Evolutionary conservation across 208 protist species (phyloP).

Genomic region (Trypanosoma cruzi): DNA sequence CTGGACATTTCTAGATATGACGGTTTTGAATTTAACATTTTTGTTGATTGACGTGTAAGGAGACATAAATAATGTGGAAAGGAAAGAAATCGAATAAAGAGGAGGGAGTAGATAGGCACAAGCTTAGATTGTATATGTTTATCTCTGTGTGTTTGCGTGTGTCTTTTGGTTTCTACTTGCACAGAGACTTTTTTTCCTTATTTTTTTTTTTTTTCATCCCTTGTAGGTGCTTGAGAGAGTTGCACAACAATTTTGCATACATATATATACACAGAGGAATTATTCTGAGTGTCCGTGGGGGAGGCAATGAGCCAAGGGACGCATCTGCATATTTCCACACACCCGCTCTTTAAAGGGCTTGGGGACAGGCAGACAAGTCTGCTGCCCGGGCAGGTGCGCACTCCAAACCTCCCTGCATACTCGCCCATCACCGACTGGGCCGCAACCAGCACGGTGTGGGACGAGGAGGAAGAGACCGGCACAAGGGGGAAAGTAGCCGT

Average conservation of each 20-base stretch:
- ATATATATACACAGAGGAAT: not conserved
- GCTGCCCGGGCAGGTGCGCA: slow-evolving; percentile 61
- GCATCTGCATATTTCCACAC: not conserved
- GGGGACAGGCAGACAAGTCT: slow-evolving; percentile 44
- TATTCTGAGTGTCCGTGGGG: not conserved
- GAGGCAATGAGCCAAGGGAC: not conserved
- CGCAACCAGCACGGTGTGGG: slow-evolving; percentile 55
- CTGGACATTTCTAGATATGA: not conserved
- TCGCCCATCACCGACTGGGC: slow-evolving; percentile 49
- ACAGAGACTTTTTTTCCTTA: not conserved
- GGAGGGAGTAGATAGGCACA: not conserved
- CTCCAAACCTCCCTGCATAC: slow-evolving; percentile 39
- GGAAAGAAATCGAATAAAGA: not conserved
- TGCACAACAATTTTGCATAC: not conserved
- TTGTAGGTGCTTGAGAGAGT: not conserved
- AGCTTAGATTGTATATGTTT: not conserved
- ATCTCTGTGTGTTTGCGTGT: not conserved
- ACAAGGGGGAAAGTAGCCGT: not conserved
- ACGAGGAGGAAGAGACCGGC: slow-evolving; percentile 20
- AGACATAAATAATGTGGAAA: not conserved
- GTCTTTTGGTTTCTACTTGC: not conserved
- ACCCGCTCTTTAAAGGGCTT: not conserved
- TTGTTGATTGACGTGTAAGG: not conserved
- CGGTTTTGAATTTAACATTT: not conserved
- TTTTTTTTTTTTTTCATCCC: not conserved